Conservation (phyloP, 176 grass and related monocot species). For the Ensete ventricosum region DNA sequence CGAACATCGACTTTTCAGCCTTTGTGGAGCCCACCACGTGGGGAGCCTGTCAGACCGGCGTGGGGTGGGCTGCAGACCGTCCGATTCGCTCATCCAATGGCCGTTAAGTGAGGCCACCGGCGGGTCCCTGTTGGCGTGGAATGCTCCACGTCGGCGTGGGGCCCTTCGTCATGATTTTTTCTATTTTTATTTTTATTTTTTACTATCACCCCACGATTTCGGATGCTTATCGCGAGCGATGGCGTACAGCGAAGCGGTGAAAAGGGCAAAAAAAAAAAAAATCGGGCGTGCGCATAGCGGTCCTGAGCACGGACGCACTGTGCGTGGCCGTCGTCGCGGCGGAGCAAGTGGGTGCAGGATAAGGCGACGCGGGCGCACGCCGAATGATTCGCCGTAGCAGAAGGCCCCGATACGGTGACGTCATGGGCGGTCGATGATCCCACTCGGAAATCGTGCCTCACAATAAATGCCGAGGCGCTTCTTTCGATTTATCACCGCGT, state of each 20-base stretch:
- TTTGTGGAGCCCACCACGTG: not conserved
- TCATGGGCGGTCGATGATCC: not conserved
- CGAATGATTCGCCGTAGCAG: not conserved
- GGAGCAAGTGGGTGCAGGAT: not conserved
- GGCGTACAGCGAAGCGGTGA: not conserved
- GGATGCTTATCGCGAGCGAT: not conserved
- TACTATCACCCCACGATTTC: too few species aligned
- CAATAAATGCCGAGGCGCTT: not conserved
- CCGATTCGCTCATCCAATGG: not conserved
- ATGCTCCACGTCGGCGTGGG: not conserved
- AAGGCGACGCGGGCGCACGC: not conserved
- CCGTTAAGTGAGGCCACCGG: too few species aligned
- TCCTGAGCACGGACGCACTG: not conserved
- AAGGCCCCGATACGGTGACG: not conserved
- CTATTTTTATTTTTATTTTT: too few species aligned
- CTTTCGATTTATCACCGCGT: too few species aligned
- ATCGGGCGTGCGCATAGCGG: not conserved
- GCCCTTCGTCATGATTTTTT: too few species aligned
- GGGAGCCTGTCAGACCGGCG: not conserved
- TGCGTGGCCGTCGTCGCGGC: not conserved
- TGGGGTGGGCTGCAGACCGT: not conserved
- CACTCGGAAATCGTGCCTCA: not conserved
- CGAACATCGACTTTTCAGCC: not conserved
- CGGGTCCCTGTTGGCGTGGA: too few species aligned
- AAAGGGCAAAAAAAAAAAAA: not conserved